These are phyloP conservation scores for Ceratocystis colombiana DNA, from an alignment of 2,329 filamentous ascomycete genomes.

Conservation along the genomic window DNA sequence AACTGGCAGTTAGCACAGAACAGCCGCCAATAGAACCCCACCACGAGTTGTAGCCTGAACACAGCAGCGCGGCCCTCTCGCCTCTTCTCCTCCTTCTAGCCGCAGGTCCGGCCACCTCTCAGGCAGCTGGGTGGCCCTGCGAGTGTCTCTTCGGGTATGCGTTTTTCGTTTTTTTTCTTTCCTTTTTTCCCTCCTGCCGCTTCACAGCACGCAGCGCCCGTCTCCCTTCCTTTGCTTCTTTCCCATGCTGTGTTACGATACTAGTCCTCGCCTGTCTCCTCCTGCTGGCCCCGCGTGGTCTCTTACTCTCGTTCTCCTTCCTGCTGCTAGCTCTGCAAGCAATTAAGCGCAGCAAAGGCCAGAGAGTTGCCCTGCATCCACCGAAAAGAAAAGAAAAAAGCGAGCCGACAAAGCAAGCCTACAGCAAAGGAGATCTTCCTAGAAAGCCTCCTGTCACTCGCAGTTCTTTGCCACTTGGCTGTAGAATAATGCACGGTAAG, in stretches of 20 bases:
- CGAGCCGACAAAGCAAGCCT: not conserved
- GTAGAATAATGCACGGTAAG: not conserved
- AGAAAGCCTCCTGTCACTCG: not conserved
- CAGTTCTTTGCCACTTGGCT: conserved; percentile 1
- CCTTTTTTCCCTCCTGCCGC: not conserved
- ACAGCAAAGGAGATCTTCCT: not conserved
- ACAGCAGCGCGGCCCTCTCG: conserved; percentile 3
- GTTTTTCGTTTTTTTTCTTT: not conserved
- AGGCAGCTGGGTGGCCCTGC: conserved; percentile 4
- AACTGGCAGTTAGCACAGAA: conserved; percentile 1
- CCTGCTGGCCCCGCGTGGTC: not conserved
- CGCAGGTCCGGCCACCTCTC: not conserved
- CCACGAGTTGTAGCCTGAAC: not conserved
- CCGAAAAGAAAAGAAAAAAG: not conserved
- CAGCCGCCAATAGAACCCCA: not conserved
- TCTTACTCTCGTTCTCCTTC: not conserved
- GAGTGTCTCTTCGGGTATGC: not conserved
- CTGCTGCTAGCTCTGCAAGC: too few species aligned
- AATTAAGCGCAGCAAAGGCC: conserved; percentile 9
- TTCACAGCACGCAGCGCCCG: not conserved
- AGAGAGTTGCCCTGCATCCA: conserved; percentile 8
- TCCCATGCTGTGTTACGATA: not conserved
- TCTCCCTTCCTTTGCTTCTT: not conserved
- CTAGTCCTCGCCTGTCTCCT: not conserved
- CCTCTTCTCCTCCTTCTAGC: not conserved